Percentiles rank a stretch among this genome's conserved stretches.
phyloP scores from a whole-genome alignment of 768 basidiomycete genomes.

The Termitomyces sp. region DNA sequence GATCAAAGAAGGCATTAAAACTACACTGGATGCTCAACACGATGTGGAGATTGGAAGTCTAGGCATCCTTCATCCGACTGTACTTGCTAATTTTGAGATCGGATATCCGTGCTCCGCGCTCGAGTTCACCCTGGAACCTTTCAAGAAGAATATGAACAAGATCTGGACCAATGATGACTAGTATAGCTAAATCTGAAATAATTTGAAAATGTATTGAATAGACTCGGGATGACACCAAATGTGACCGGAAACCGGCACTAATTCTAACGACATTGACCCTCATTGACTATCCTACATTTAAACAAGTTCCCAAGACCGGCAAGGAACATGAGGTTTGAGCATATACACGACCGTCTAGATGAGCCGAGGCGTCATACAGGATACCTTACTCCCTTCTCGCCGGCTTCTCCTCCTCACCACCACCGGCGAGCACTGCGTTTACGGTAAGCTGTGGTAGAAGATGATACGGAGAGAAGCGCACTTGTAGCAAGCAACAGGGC shows the following conservation, averaged over 20 bases:
- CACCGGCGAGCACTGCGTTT: conserved; percentile 24
- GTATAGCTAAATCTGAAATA: conserved; percentile 3
- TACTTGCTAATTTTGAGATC: conserved; percentile 91
- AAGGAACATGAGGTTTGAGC: not conserved
- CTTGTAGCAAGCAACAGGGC: conserved; percentile 51
- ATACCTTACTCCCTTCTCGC: conserved; percentile 8
- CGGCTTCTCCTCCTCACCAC: conserved; percentile 34
- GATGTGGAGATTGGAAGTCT: conserved; percentile 85
- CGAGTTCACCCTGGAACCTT: conserved; percentile 94
- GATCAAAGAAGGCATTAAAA: conserved; percentile 40
- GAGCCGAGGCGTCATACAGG: not conserved
- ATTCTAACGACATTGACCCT: no score
- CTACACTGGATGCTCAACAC: conserved; percentile 31
- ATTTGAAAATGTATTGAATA: conserved; percentile 16
- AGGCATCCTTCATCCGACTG: conserved; percentile 90
- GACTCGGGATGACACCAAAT: not conserved
- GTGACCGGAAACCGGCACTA: not conserved
- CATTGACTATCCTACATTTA: not conserved
- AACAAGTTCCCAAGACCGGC: not conserved
- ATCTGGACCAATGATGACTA: conserved; percentile 52
- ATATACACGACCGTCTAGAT: not conserved
- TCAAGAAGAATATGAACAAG: conserved; percentile 67
- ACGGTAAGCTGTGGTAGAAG: not conserved
- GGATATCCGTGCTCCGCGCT: conserved; percentile 91
- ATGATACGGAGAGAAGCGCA: conserved; percentile 28